Evolutionary conservation across 441 rosid genomes (phyloP), one percentile per base, ranked within the genome.

Genomic region (Populus trichocarpa): DNA sequence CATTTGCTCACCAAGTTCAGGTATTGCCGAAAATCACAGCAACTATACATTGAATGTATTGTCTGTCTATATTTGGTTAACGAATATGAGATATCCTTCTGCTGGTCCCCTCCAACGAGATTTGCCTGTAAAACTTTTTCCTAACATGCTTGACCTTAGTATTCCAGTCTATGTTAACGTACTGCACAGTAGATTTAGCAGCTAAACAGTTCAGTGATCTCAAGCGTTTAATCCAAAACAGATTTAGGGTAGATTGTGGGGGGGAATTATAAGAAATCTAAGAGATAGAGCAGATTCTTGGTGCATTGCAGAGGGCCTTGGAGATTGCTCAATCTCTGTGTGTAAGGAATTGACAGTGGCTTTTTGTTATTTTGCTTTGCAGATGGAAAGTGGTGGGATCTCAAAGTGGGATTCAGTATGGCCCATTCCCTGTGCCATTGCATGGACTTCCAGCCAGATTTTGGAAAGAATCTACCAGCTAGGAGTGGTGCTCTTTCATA

Each of bases 331-430:
- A 22, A 18, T 26, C n/a, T 25, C 13, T 30, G 36, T n/a, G 36
- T n/a, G 5, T 20, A 35, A 25, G 63, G 16, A 30, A 67, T n/a
- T 76, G 75, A 79, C 80, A 36, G 40, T 13, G 40, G 10, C 5
- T 38, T 50, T 35, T 68, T 69, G 61, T n/a, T 50, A 75, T 33
- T 82, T 77, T 77, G 78, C 59, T 46, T 26, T 84, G 88, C 85
- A 92, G 97, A 84, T 92, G 97, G 97, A 90, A 88, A 83, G 87
- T 87, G 79, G 82, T 78, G 38, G 93, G 93, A 87, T 78, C 91
- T 67, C 28, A 87, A 69, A 82, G 79, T 77, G 87, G 93, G 83
- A 81, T 85, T 80, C 94, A 90, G 76, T 86, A 92, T 77, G 83
- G 92, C 69, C 97, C 97, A 83, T 92, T 92, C 68, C 97, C 94